phyloP scores from a whole-genome alignment of 805 yeast species.

The Candida sakaeoensis region DNA sequence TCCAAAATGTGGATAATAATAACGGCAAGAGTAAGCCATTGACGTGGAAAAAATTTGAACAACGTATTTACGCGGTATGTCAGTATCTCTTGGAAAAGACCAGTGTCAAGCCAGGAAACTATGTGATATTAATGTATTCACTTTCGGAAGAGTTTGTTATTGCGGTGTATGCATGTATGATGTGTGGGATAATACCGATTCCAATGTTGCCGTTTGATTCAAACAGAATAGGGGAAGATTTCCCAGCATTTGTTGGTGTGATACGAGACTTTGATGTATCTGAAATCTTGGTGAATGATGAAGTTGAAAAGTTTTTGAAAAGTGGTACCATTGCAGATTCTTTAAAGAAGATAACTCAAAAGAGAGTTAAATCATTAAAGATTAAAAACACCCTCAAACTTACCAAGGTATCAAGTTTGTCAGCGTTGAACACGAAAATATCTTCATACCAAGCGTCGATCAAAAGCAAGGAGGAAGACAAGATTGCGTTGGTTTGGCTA shows the following conservation, averaged over 20 bases:
- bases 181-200: constrained; percentile 73
- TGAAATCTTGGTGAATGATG: constrained; percentile 74
- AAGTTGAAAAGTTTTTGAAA: constrained; percentile 66
- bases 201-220: constrained; percentile 72
- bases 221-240: constrained; percentile 67
- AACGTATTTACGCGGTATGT: constrained; percentile 70
- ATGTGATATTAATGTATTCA: constrained; percentile 78
- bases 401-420: constrained; percentile 35
- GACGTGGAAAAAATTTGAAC: constrained; percentile 80
- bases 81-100: constrained; percentile 66
- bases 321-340: constrained; percentile 61
- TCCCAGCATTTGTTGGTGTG: constrained; percentile 59
- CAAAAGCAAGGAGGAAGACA: constrained; percentile 36
- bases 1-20: constrained; percentile 36
- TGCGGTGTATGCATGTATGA: constrained; percentile 81
- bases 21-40: constrained; percentile 37
- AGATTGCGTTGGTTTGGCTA: constrained; percentile 61
- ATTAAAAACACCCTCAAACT: constrained; percentile 66
- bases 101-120: constrained; percentile 61
- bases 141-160: constrained; percentile 82
- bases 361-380: constrained; percentile 41
- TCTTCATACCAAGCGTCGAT: constrained; percentile 39
- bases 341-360: constrained; percentile 45
- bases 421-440: constrained; percentile 42
- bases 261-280: constrained; percentile 68